A percentile compares a stretch with the other conserved stretches of the same genome.
These are phyloP conservation scores for Hyparrhenia diplandra DNA, from an alignment of 176 grass and related monocot genomes.

Conservation along the genomic window DNA sequence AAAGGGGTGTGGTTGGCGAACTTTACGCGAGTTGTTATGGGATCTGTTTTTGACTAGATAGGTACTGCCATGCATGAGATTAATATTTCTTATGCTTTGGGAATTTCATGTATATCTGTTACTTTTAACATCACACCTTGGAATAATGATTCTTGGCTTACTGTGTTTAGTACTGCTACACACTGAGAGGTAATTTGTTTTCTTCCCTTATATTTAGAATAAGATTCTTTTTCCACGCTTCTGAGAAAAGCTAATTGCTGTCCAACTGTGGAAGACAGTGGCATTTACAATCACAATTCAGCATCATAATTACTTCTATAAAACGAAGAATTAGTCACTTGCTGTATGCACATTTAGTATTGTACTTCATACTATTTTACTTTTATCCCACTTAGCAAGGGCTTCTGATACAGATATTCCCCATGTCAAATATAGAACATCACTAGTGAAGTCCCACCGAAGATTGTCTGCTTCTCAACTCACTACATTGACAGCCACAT, in stretches of 20 bases:
- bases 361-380: neutral
- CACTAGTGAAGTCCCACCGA: neutral
- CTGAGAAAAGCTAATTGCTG: neutral
- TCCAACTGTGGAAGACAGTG: neutral
- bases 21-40: neutral
- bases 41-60: neutral
- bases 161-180: neutral
- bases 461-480: slow-evolving; percentile 5
- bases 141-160: neutral
- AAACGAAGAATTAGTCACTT: slow-evolving; percentile 37
- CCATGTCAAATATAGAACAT: neutral
- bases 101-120: neutral
- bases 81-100: neutral
- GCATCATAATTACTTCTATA: slow-evolving; percentile 45
- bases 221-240: neutral
- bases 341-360: slow-evolving; percentile 20
- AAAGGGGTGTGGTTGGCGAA: neutral
- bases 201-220: neutral
- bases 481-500: slow-evolving; percentile 35
- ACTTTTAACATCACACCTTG: neutral
- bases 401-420: slow-evolving; percentile 9
- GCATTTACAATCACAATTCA: slow-evolving; percentile 3
- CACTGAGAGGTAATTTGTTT: neutral
- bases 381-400: neutral
- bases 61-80: neutral